Conservation (phyloP, 1,284 basidiomycete genomes). For the Mycosarcoma maydis region DNA sequence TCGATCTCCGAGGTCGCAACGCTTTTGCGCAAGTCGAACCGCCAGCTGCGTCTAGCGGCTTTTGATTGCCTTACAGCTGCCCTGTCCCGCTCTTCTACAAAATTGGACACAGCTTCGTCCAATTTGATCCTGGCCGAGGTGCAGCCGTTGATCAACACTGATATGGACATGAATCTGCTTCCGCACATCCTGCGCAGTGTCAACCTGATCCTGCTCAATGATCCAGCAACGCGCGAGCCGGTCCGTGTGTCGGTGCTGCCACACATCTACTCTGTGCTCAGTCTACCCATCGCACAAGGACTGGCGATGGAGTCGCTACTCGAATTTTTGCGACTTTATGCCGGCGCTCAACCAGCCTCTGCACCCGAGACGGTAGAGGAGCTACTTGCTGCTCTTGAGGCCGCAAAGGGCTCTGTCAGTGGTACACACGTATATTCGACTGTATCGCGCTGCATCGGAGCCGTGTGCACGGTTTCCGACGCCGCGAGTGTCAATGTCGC, state of each 20-base stretch:
- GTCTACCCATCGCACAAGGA: slow-evolving; percentile 80
- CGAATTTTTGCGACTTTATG: slow-evolving; percentile 80
- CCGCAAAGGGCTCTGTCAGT: slow-evolving; percentile 20
- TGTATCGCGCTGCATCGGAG: slow-evolving; percentile 58
- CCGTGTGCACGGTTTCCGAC: slow-evolving; percentile 41
- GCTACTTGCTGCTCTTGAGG: slow-evolving; percentile 35
- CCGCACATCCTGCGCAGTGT: slow-evolving; percentile 49
- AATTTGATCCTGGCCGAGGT: slow-evolving; percentile 51
- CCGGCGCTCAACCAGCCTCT: slow-evolving; percentile 76
- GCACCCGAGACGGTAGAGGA: slow-evolving; percentile 32
- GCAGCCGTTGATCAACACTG: slow-evolving; percentile 47
- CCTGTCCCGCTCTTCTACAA: slow-evolving; percentile 72
- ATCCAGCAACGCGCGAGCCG: slow-evolving; percentile 22
- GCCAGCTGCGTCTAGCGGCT: slow-evolving; percentile 80
- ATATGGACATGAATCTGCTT: slow-evolving; percentile 55
- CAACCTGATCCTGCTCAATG: slow-evolving; percentile 40
- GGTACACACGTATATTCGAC: slow-evolving; percentile 49
- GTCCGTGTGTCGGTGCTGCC: slow-evolving; percentile 70
- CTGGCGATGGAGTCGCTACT: slow-evolving; percentile 81
- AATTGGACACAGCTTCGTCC: slow-evolving; percentile 31
- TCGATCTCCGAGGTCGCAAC: slow-evolving; percentile 78
- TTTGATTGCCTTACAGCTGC: slow-evolving; percentile 82
- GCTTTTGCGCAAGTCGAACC: slow-evolving; percentile 81
- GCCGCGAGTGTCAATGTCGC: slow-evolving; percentile 31
- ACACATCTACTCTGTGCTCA: slow-evolving; percentile 77